phyloP scores from a whole-genome alignment of 768 basidiomycete genomes.

The Rhizopogon rudus region DNA sequence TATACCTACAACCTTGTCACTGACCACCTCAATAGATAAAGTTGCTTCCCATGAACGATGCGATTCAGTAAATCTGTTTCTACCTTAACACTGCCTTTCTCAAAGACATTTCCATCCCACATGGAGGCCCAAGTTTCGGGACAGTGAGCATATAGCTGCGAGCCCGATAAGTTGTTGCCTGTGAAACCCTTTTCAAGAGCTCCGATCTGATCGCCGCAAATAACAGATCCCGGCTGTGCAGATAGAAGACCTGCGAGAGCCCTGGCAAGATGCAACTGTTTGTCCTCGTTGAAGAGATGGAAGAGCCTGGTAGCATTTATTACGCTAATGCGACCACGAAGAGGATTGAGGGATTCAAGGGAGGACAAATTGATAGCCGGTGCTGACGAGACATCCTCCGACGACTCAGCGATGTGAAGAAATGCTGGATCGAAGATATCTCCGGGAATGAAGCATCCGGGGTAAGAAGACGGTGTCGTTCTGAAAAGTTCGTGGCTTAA shows the following conservation, averaged over 20 bases:
- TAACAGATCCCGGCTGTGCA: constrained; percentile 23
- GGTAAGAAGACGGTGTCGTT: constrained; percentile 47
- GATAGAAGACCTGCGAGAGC: constrained; percentile 25
- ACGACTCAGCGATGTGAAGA: constrained; percentile 30
- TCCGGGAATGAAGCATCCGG: constrained; percentile 49
- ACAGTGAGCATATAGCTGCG: constrained; percentile 7
- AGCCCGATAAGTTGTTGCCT: neutral
- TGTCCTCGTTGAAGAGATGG: constrained; percentile 26
- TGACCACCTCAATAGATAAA: no score
- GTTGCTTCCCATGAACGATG: no score
- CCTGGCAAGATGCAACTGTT: constrained; percentile 24
- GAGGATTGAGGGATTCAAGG: constrained; percentile 40
- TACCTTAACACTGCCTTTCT: constrained; percentile 29
- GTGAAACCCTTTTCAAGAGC: constrained; percentile 7
- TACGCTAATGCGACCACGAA: constrained; percentile 41
- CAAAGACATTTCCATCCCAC: constrained; percentile 20
- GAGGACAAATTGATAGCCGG: constrained; percentile 23
- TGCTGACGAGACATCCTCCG: constrained; percentile 18
- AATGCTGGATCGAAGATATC: constrained; percentile 45
- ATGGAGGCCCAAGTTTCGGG: constrained; percentile 12
- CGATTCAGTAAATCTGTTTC: constrained; percentile 10
- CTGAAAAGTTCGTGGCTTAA: constrained; percentile 59
- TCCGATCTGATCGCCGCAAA: constrained; percentile 25
- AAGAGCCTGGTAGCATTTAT: constrained; percentile 50
- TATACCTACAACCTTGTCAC: no score